Conservation (phyloP, 306 rosid genomes). For the Prosopis cineraria region DNA sequence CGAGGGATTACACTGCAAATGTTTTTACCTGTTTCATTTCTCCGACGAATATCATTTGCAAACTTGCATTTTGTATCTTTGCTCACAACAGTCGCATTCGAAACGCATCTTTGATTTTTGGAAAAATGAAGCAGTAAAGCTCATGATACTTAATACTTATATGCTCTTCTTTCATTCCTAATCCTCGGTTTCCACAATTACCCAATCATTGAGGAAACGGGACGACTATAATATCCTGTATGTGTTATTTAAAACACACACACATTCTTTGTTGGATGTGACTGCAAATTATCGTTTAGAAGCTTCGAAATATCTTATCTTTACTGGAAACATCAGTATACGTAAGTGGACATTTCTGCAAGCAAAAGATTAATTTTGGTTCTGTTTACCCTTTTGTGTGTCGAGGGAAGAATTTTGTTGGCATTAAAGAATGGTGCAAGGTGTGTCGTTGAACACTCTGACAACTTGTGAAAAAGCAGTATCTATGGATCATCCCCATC, state of each 20-base stretch:
- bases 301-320: slow-evolving; percentile 22
- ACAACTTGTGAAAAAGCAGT: slow-evolving; percentile 47
- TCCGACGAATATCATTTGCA: not conserved
- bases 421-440: slow-evolving; percentile 55
- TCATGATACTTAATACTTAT: not conserved
- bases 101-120: not conserved
- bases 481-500: slow-evolving; percentile 48
- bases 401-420: slow-evolving; percentile 11
- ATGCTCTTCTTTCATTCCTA: slow-evolving; percentile 16
- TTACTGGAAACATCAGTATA: not conserved
- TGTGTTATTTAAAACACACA: too few species aligned
- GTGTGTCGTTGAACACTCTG: slow-evolving; percentile 63
- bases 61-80: not conserved
- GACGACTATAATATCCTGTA: not conserved
- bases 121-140: not conserved
- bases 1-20: not conserved
- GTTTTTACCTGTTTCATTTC: not conserved
- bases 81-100: not conserved
- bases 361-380: slow-evolving; percentile 22
- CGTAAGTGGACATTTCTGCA: slow-evolving; percentile 17
- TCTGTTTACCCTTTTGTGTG: not conserved
- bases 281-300: slow-evolving; percentile 19
- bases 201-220: not conserved
- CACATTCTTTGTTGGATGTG: not conserved
- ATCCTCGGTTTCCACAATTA: not conserved